Conservation (phyloP, 768 basidiomycete genomes). For the Lentinula guzmanii region DNA sequence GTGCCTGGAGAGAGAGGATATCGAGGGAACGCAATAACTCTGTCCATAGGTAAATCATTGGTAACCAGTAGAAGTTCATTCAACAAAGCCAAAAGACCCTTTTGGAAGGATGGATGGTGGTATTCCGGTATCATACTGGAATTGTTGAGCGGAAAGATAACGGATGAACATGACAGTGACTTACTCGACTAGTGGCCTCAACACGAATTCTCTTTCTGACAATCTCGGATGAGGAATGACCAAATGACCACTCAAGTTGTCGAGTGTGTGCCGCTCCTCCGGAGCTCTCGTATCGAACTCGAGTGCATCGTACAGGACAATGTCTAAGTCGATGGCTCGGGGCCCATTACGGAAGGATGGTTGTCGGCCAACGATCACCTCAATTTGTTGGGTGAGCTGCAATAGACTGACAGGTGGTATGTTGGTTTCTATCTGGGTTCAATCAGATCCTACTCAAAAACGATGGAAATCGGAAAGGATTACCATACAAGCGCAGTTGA, state of each 20-base stretch:
- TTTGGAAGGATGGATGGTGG: slow-evolving; percentile 54
- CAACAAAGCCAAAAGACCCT: slow-evolving; percentile 42
- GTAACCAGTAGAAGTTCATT: slow-evolving; percentile 26
- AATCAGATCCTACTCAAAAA: neutral
- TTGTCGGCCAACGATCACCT: slow-evolving; percentile 68
- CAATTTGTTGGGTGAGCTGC: slow-evolving; percentile 63
- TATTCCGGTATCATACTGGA: slow-evolving; percentile 75
- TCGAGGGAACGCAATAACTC: slow-evolving; percentile 70
- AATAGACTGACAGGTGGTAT: slow-evolving; percentile 57
- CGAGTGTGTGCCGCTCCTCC: slow-evolving; percentile 31
- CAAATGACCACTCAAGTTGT: slow-evolving; percentile 61
- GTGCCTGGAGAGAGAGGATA: slow-evolving; percentile 30
- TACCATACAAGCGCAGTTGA: slow-evolving; percentile 90
- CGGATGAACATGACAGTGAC: slow-evolving; percentile 15
- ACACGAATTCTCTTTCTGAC: slow-evolving; percentile 85
- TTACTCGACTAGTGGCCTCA: slow-evolving; percentile 85
- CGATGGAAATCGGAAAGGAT: slow-evolving; percentile 18
- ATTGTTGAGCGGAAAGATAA: neutral
- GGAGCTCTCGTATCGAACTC: slow-evolving; percentile 52
- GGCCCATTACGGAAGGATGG: slow-evolving; percentile 83
- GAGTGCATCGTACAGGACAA: slow-evolving; percentile 65
- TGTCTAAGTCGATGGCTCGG: slow-evolving; percentile 83
- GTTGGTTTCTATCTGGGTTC: slow-evolving; percentile 65
- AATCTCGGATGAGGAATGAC: slow-evolving; percentile 82
- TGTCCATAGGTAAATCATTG: slow-evolving; percentile 47